These are phyloP conservation scores for Sclerospora graminicola DNA, from an alignment of 352 stramenopile genomes.

Conservation along the genomic window DNA sequence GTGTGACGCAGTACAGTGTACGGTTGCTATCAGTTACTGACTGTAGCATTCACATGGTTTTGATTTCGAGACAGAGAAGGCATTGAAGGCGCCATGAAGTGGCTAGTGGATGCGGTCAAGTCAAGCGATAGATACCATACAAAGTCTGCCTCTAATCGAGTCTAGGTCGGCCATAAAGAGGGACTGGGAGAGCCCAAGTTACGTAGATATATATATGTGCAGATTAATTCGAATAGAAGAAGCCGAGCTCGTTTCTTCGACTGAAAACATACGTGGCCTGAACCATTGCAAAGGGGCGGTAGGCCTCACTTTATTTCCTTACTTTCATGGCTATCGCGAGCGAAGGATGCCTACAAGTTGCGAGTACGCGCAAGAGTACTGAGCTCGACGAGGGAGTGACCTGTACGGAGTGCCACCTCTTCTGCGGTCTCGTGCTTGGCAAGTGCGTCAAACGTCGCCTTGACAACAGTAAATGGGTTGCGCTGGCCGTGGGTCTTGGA, in stretches of 20 bases:
- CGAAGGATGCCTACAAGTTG: constrained; percentile 39
- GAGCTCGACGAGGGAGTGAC: constrained; percentile 72
- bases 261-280: too few species aligned
- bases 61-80: constrained; percentile 29
- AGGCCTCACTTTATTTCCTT: constrained; percentile 3
- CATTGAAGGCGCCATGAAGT: constrained; percentile 61
- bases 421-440: constrained; percentile 90
- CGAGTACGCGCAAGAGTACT: constrained; percentile 61
- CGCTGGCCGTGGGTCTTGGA: constrained; percentile 90
- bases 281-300: constrained; percentile 7
- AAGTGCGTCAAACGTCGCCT: constrained; percentile 92
- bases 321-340: constrained; percentile 8
- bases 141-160: constrained; percentile 15
- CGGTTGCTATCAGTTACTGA: neutral
- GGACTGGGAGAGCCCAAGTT: too few species aligned
- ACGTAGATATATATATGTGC: too few species aligned
- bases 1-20: neutral
- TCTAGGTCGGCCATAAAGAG: too few species aligned
- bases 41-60: too few species aligned
- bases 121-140: constrained; percentile 55
- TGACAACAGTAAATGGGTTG: constrained; percentile 92
- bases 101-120: constrained; percentile 65
- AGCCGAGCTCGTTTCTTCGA: too few species aligned
- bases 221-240: too few species aligned
- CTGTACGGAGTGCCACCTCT: constrained; percentile 90